A percentile compares a stretch with the other conserved stretches of the same genome.
Conservation (phyloP, 352 stramenopile genomes). For the Phytophthora pistaciae region DNA sequence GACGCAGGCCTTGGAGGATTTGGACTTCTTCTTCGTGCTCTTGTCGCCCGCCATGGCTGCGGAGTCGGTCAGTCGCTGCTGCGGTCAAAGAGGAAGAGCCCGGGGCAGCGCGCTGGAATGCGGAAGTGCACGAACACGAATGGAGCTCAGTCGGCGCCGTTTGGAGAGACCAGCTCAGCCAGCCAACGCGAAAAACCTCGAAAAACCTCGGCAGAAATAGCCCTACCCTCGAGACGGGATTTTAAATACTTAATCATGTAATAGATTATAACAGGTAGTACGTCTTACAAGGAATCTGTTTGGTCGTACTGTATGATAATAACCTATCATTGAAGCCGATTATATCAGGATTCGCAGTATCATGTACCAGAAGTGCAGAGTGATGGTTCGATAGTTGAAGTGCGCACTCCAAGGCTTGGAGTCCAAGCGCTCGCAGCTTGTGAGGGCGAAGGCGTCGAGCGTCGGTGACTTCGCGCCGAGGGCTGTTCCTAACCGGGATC, state of each 20-base stretch:
- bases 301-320: too few species aligned
- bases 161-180: slow-evolving; percentile 38
- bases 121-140: slow-evolving; percentile 36
- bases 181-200: slow-evolving; percentile 48
- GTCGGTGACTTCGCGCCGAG: neutral
- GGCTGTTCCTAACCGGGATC: too few species aligned
- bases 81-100: neutral
- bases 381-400: slow-evolving; percentile 38
- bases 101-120: slow-evolving; percentile 14
- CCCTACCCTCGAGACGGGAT: slow-evolving; percentile 8
- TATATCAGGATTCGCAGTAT: slow-evolving; percentile 2
- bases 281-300: neutral
- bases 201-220: slow-evolving; percentile 24
- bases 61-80: slow-evolving; percentile 7
- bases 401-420: neutral
- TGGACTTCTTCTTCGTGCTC: slow-evolving; percentile 59
- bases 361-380: slow-evolving; percentile 1
- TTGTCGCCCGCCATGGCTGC: slow-evolving; percentile 55
- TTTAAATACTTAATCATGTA: neutral
- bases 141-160: slow-evolving; percentile 32
- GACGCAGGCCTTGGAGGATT: slow-evolving; percentile 47
- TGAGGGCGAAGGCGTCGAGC: too few species aligned
- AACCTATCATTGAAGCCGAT: too few species aligned
- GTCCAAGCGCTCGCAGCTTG: too few species aligned
- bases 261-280: neutral